These are phyloP conservation scores for Ascochyta clinopodiicola DNA, from an alignment of 2,329 filamentous ascomycete species.

Conservation along the genomic window DNA sequence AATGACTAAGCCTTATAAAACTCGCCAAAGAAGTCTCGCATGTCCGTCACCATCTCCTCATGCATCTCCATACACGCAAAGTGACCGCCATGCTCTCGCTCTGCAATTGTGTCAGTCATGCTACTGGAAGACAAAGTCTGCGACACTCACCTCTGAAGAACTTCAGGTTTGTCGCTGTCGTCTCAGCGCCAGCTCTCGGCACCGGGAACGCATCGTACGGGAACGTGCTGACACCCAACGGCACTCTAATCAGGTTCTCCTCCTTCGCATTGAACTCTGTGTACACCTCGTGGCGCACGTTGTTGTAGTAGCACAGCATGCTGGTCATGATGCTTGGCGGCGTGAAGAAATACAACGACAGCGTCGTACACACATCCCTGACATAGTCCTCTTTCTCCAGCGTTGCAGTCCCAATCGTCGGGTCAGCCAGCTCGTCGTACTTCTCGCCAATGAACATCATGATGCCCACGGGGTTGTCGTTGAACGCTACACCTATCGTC, in stretches of 20 bases:
- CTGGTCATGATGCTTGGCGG: conserved; percentile 46
- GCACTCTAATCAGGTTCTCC: conserved; percentile 48
- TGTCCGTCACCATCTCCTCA: conserved; percentile 30
- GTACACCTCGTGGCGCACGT: conserved; percentile 49
- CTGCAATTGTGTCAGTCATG: conserved; percentile 17
- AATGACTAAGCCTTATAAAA: conserved; percentile 16
- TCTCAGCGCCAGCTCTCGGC: conserved; percentile 40
- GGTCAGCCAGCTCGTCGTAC: conserved; percentile 49
- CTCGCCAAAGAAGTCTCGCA: conserved; percentile 31
- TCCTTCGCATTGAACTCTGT: conserved; percentile 44
- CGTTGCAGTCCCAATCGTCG: conserved; percentile 31
- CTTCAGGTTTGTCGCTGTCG: conserved; percentile 49
- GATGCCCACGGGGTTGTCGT: conserved; percentile 54
- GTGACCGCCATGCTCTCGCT: conserved; percentile 30
- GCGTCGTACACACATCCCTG: conserved; percentile 36
- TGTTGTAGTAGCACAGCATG: conserved; percentile 50
- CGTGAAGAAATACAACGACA: conserved; percentile 49
- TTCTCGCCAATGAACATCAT: conserved; percentile 56
- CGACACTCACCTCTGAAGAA: conserved; percentile 39
- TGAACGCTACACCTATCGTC: conserved; percentile 52
- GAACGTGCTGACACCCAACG: conserved; percentile 49
- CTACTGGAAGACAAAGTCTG: neutral
- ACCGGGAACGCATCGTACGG: conserved; percentile 48
- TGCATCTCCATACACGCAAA: conserved; percentile 40
- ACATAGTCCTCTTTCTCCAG: conserved; percentile 40